Conservation (phyloP, 768 basidiomycete genomes). For the Chiua virens region DNA sequence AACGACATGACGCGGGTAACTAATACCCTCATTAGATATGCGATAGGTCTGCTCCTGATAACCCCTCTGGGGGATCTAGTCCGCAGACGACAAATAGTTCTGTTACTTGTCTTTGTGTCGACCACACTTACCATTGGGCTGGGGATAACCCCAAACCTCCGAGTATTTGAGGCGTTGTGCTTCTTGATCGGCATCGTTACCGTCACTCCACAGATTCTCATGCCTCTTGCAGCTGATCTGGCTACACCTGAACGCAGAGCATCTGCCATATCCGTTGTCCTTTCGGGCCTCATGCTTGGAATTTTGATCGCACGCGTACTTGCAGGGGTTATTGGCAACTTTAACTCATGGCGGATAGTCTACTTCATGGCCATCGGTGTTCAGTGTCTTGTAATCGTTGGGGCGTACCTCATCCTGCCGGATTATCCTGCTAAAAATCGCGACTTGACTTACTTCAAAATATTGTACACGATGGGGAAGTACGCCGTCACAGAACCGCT, state of each 20-base stretch:
- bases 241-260: slow-evolving; percentile 74
- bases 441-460: slow-evolving; percentile 62
- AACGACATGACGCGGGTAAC: background rate
- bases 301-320: slow-evolving; percentile 74
- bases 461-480: slow-evolving; percentile 76
- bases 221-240: slow-evolving; percentile 79
- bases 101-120: slow-evolving; percentile 54
- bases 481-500: slow-evolving; percentile 76
- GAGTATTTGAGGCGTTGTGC: slow-evolving; percentile 62
- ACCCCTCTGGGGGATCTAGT: slow-evolving; percentile 84
- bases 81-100: slow-evolving; percentile 67
- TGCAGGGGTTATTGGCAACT: slow-evolving; percentile 73
- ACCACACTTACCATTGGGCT: slow-evolving; percentile 69
- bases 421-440: slow-evolving; percentile 81
- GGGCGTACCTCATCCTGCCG: slow-evolving; percentile 68
- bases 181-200: slow-evolving; percentile 71
- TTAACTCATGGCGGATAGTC: slow-evolving; percentile 67
- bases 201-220: slow-evolving; percentile 74
- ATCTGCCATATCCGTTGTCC: slow-evolving; percentile 71
- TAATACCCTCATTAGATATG: slow-evolving; percentile 49
- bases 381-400: slow-evolving; percentile 56
- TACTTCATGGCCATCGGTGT: slow-evolving; percentile 78
- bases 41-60: slow-evolving; percentile 68
- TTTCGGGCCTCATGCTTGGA: slow-evolving; percentile 68
- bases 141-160: slow-evolving; percentile 56